Conservation (phyloP, 192 early-diverging fungal species). For the Rhizoclosmatium sp. region DNA sequence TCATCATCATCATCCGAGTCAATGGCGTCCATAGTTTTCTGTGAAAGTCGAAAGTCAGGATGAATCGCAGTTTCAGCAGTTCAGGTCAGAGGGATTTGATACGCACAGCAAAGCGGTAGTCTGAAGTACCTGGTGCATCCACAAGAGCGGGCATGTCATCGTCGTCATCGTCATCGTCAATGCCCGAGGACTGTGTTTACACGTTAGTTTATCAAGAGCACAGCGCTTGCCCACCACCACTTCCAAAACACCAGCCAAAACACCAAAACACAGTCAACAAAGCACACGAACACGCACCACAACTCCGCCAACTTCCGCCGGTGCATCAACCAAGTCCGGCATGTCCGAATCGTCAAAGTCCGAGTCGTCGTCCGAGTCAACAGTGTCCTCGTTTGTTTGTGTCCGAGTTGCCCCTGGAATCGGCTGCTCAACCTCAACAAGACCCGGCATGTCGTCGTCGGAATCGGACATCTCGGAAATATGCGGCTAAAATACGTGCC, state of each 20-base stretch:
- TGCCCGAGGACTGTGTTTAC: background rate
- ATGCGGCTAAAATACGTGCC: too few relatives aligned
- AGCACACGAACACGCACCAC: background rate
- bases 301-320: background rate
- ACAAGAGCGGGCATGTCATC: constrained; percentile 23
- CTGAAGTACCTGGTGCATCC: background rate
- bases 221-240: too few relatives aligned
- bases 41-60: too few relatives aligned
- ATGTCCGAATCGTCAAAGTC: background rate
- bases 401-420: too few relatives aligned
- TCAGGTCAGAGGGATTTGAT: too few relatives aligned
- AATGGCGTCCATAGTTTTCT: too few relatives aligned
- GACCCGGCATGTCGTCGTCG: background rate
- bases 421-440: background rate
- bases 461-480: background rate
- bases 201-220: background rate
- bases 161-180: background rate
- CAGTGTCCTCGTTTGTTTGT: background rate
- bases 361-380: constrained; percentile 3
- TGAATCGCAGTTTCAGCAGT: too few relatives aligned
- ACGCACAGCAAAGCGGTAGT: too few relatives aligned
- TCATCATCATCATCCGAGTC: constrained; percentile 6
- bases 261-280: background rate
- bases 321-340: background rate
- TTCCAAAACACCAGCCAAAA: background rate